A percentile compares a stretch with the other conserved stretches of the same genome.
phyloP scores from a whole-genome alignment of 768 basidiomycete genomes.

The Rhodotorula diobovata region DNA sequence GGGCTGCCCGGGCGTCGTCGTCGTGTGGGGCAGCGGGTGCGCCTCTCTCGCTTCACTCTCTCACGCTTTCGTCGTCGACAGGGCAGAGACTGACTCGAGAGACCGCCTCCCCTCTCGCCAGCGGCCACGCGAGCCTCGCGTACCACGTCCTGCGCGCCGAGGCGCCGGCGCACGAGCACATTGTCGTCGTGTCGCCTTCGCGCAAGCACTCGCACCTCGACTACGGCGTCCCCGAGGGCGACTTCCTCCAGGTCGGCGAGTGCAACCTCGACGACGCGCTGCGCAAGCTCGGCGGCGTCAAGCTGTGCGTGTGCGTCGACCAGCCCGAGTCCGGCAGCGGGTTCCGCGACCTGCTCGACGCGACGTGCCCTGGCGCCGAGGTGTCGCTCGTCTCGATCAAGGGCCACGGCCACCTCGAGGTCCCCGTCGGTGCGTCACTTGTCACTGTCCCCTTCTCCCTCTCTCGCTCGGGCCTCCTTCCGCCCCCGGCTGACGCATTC shows the following conservation, averaged over 20 bases:
- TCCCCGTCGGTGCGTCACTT: neutral
- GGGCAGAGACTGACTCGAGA: neutral
- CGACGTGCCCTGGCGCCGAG: constrained; percentile 10
- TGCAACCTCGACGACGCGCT: constrained; percentile 4
- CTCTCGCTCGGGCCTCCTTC: neutral
- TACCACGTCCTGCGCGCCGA: neutral
- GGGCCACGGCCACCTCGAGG: neutral
- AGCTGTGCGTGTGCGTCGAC: constrained; percentile 13
- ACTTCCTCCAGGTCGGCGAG: constrained; percentile 5
- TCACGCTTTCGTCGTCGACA: neutral
- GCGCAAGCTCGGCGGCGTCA: constrained; percentile 9
- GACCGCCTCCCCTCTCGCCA: neutral
- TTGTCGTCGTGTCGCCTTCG: constrained; percentile 21
- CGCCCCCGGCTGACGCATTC: no score
- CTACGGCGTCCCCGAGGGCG: neutral
- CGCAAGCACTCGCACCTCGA: constrained; percentile 7
- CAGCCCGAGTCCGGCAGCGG: constrained; percentile 12
- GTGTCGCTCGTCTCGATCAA: constrained; percentile 1
- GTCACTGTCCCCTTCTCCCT: neutral
- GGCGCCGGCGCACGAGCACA: neutral
- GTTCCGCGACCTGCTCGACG: constrained; percentile 8
- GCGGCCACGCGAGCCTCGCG: constrained; percentile 17
- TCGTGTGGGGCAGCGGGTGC: constrained; percentile 10
- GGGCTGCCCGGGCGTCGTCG: neutral
- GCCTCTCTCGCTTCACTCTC: neutral